Conservation (phyloP, 2,329 filamentous ascomycete genomes). For the Calonectria henricotiae region DNA sequence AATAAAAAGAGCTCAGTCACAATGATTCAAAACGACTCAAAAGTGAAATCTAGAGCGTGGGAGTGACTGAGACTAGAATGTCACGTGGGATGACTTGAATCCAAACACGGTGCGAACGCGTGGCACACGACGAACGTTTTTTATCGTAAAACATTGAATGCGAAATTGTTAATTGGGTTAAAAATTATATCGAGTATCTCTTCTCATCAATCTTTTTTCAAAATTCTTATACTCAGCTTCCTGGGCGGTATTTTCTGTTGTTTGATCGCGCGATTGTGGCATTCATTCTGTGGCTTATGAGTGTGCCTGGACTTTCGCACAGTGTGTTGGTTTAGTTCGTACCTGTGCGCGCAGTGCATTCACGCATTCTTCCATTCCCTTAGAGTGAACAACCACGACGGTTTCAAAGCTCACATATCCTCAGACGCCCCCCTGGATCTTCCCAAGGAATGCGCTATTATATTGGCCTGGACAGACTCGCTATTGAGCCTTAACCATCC, state of each 20-base stretch:
- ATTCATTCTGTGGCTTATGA: too few species aligned
- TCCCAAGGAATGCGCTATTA: neutral
- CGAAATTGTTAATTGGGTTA: too few species aligned
- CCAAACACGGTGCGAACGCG: neutral
- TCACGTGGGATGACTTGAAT: neutral
- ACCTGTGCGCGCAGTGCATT: neutral
- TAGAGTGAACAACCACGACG: neutral
- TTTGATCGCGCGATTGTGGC: neutral
- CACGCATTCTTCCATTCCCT: neutral
- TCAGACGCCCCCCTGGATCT: neutral
- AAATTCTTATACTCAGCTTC: too few species aligned
- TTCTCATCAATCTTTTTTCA: neutral
- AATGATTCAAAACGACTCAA: too few species aligned
- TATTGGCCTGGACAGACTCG: too few species aligned
- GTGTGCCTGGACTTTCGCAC: slow-evolving; percentile 4
- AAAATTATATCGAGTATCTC: too few species aligned
- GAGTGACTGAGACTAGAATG: neutral
- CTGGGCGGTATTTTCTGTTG: too few species aligned
- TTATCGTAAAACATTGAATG: neutral
- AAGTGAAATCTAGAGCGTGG: too few species aligned
- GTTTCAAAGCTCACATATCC: neutral
- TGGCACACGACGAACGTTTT: neutral
- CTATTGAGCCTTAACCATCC: neutral
- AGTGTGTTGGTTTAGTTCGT: neutral
- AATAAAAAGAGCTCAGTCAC: too few species aligned